A percentile compares a stretch with the other conserved stretches of the same genome.
phyloP scores from a whole-genome alignment of 2,329 filamentous ascomycete genomes.

The Pseudogymnoascus sp. region DNA sequence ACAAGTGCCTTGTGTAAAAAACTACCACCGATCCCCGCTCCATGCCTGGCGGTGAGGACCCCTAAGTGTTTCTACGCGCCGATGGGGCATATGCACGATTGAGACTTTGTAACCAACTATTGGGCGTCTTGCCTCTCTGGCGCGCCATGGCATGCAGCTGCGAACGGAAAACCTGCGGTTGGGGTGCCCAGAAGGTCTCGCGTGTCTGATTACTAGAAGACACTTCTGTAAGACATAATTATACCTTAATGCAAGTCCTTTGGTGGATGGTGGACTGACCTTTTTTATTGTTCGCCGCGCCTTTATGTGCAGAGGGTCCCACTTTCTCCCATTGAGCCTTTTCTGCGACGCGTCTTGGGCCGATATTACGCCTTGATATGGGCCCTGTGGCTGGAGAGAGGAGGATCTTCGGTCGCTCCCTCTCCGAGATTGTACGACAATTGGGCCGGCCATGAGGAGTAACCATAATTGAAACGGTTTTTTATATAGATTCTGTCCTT shows the following conservation, averaged over 20 bases:
- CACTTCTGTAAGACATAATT: conserved; percentile 1
- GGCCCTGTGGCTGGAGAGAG: not conserved
- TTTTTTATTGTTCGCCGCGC: not conserved
- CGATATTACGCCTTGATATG: not conserved
- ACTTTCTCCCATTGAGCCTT: conserved; percentile 1
- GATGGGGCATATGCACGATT: not conserved
- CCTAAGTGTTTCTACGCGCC: conserved; percentile 6
- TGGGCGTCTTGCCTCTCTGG: not conserved
- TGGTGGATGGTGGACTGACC: not conserved
- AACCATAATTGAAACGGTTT: not conserved
- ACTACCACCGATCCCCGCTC: not conserved
- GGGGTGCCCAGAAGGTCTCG: not conserved
- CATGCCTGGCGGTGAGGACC: not conserved
- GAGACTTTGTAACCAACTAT: not conserved
- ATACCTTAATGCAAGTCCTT: not conserved
- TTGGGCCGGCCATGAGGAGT: not conserved
- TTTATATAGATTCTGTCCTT: not conserved
- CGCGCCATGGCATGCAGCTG: not conserved
- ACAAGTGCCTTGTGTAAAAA: not conserved
- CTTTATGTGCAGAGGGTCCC: conserved; percentile 1
- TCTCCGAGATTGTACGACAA: not conserved
- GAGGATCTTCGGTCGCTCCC: not conserved
- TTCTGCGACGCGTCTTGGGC: not conserved
- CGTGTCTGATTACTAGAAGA: conserved; percentile 6
- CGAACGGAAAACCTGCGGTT: conserved; percentile 1